phyloP scores from a whole-genome alignment of 805 yeast species.

The Kurtzmaniella cleridarum region DNA sequence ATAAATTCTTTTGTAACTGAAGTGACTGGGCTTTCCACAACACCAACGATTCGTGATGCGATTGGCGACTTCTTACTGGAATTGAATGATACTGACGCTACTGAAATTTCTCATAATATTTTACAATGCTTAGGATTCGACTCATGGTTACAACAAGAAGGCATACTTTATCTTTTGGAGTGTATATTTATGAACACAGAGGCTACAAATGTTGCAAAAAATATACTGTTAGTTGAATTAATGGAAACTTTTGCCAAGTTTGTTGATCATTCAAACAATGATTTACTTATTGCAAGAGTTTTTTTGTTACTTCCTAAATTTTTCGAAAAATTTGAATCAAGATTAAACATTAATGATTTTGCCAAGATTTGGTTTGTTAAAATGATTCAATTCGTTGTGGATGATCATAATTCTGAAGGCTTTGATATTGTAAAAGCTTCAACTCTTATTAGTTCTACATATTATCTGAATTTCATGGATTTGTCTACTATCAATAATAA shows the following conservation, averaged over 20 bases:
- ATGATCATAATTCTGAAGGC: slow-evolving; percentile 1
- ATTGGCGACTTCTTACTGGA: slow-evolving; percentile 53
- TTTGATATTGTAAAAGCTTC: slow-evolving; percentile 21
- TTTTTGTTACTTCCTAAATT: slow-evolving; percentile 52
- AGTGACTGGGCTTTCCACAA: slow-evolving; percentile 61
- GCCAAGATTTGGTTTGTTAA: slow-evolving; percentile 23
- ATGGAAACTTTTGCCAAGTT: slow-evolving; percentile 11
- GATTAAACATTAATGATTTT: slow-evolving; percentile 23
- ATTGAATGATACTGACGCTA: slow-evolving; percentile 37
- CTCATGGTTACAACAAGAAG: slow-evolving; percentile 33
- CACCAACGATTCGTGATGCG: slow-evolving; percentile 52
- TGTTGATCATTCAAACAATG: slow-evolving; percentile 8
- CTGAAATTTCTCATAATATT: slow-evolving; percentile 13
- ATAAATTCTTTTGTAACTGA: slow-evolving; percentile 67
- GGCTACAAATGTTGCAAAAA: slow-evolving; percentile 11
- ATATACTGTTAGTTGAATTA: slow-evolving; percentile 16
- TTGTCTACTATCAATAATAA: slow-evolving; percentile 7
- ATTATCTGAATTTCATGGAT: slow-evolving; percentile 32
- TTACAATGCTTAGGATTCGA: slow-evolving; percentile 4
- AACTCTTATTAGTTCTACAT: slow-evolving; percentile 48
- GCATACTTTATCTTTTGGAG: slow-evolving; percentile 35
- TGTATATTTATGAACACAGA: slow-evolving; percentile 40
- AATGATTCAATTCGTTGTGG: slow-evolving; percentile 20
- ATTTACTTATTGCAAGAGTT: slow-evolving; percentile 43
- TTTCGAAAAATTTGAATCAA: slow-evolving; percentile 45